Percentiles rank a stretch among this genome's conserved stretches.
These are phyloP conservation scores for Lyophyllum shimeji DNA, from an alignment of 768 basidiomycete genomes.

Conservation along the genomic window DNA sequence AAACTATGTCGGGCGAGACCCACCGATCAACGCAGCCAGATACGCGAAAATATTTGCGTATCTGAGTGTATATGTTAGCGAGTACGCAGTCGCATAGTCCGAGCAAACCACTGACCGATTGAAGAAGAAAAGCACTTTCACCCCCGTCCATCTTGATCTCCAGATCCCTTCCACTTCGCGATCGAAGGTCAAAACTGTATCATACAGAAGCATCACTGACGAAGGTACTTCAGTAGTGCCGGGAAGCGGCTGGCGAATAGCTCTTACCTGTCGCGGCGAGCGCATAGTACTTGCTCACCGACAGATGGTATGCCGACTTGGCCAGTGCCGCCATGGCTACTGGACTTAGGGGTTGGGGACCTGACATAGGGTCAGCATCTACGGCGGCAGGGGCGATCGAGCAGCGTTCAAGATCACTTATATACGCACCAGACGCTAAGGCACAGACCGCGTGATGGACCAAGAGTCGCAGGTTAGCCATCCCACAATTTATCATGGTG, in stretches of 20 bases:
- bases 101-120: constrained; percentile 7
- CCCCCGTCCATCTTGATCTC: constrained; percentile 13
- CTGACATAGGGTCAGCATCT: constrained; percentile 5
- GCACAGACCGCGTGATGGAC: background rate
- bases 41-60: constrained; percentile 12
- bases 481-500: too few relatives aligned
- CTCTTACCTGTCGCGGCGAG: constrained; percentile 9
- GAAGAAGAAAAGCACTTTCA: constrained; percentile 14
- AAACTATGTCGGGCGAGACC: background rate
- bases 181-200: constrained; percentile 11
- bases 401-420: background rate
- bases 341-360: constrained; percentile 5
- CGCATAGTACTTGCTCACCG: constrained; percentile 15
- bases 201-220: constrained; percentile 17
- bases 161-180: constrained; percentile 14
- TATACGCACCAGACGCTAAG: background rate
- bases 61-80: background rate
- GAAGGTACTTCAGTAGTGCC: background rate
- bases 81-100: background rate
- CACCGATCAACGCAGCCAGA: constrained; percentile 5
- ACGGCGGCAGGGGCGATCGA: background rate
- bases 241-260: background rate
- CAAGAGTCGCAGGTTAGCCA: too few relatives aligned
- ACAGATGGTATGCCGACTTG: constrained; percentile 8
- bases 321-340: constrained; percentile 7